Conservation (phyloP, 2,329 filamentous ascomycete genomes). For the Dothiorella sarmentorum region DNA sequence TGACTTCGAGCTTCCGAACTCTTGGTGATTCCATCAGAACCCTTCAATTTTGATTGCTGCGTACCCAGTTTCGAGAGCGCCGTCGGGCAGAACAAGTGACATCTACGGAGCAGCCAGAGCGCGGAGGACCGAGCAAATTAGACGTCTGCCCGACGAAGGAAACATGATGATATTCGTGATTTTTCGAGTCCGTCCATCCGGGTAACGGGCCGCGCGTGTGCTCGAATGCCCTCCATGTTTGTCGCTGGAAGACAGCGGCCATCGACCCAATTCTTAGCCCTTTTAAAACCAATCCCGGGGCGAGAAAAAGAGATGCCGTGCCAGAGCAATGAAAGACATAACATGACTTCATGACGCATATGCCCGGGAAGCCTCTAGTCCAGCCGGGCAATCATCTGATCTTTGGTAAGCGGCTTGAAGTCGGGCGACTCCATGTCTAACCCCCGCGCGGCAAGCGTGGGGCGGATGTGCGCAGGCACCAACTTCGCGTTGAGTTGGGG, state of each 20-base stretch:
- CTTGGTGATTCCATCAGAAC: constrained; percentile 5
- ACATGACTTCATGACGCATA: constrained; percentile 41
- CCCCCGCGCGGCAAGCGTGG: constrained; percentile 69
- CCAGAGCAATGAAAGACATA: constrained; percentile 32
- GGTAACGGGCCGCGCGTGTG: constrained; percentile 6
- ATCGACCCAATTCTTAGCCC: constrained; percentile 15
- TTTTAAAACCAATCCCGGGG: constrained; percentile 20
- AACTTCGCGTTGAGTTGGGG: constrained; percentile 83
- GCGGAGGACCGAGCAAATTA: constrained; percentile 11
- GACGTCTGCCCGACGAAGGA: constrained; percentile 13
- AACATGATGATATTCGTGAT: constrained; percentile 17
- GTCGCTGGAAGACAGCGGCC: constrained; percentile 11
- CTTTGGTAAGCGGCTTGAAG: constrained; percentile 84
- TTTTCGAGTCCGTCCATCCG: constrained; percentile 15
- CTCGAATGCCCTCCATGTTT: constrained; percentile 12
- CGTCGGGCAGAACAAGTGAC: constrained; percentile 15
- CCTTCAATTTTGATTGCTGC: constrained; percentile 18
- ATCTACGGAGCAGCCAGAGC: constrained; percentile 18
- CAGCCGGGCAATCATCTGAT: constrained; percentile 96
- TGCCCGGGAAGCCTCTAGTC: constrained; percentile 57
- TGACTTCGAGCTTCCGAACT: background rate
- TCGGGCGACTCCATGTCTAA: constrained; percentile 80
- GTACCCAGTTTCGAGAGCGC: constrained; percentile 8
- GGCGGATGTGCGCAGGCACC: constrained; percentile 77
- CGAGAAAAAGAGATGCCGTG: constrained; percentile 34